Conservation (phyloP, 768 basidiomycete species). For the Boletales sp. region DNA sequence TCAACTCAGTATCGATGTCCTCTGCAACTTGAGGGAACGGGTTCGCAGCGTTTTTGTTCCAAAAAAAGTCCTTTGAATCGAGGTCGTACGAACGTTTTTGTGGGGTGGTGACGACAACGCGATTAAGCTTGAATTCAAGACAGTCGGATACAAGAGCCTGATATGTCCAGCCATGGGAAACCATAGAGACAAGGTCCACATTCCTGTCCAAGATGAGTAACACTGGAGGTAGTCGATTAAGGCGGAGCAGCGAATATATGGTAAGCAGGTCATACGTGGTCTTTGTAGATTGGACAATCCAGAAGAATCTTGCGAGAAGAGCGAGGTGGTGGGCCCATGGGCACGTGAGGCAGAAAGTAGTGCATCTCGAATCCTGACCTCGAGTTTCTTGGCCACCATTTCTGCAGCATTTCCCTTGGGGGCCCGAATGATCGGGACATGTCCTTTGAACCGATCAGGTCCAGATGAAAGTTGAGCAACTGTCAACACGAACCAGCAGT, state of each 20-base stretch:
- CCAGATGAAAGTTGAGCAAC: not conserved
- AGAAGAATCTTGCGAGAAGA: slow-evolving; percentile 78
- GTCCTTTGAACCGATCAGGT: slow-evolving; percentile 46
- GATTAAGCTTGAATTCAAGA: slow-evolving; percentile 93
- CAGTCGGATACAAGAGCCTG: slow-evolving; percentile 98
- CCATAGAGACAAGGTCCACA: slow-evolving; percentile 87
- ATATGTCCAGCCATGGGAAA: slow-evolving; percentile 98
- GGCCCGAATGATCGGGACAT: slow-evolving; percentile 91
- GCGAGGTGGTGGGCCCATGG: slow-evolving; percentile 49
- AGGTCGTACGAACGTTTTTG: slow-evolving; percentile 88
- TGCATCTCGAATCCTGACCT: slow-evolving; percentile 86
- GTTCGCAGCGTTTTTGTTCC: slow-evolving; percentile 92
- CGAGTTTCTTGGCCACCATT: slow-evolving; percentile 97
- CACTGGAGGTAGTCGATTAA: slow-evolving; percentile 46
- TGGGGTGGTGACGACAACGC: slow-evolving; percentile 77
- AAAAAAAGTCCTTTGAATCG: slow-evolving; percentile 98
- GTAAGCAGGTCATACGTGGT: slow-evolving; percentile 55
- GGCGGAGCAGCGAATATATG: not conserved
- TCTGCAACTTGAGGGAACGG: slow-evolving; percentile 99
- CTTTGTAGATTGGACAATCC: slow-evolving; percentile 84
- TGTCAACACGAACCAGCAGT: slow-evolving; percentile 64
- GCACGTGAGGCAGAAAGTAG: slow-evolving; percentile 67
- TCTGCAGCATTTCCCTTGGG: slow-evolving; percentile 97
- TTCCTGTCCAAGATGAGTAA: slow-evolving; percentile 93
- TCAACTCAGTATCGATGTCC: slow-evolving; percentile 90